Conservation (phyloP, 228 moss, liverwort and hornwort species). For the Sphagnum fallax region DNA sequence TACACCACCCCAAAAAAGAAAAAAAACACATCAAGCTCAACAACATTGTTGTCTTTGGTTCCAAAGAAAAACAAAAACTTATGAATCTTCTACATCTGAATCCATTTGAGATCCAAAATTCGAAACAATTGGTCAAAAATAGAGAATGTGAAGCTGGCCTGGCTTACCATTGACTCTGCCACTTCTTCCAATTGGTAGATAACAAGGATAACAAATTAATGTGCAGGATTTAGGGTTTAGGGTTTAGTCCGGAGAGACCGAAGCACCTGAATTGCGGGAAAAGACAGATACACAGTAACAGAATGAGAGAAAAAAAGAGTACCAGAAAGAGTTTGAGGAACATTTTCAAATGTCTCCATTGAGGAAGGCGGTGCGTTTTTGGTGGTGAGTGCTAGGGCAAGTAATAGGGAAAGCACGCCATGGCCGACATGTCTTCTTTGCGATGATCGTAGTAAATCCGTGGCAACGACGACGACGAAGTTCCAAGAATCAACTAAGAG, state of each 20-base stretch:
- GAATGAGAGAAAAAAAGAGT: neutral
- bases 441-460: too few species aligned
- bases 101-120: too few species aligned
- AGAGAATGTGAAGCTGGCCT: neutral
- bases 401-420: slow-evolving; percentile 37
- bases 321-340: slow-evolving; percentile 90
- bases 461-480: too few species aligned
- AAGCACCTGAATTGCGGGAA: neutral
- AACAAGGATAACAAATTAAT: too few species aligned
- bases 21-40: neutral
- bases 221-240: too few species aligned
- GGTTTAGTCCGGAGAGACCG: neutral
- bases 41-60: too few species aligned
- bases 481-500: too few species aligned
- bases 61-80: too few species aligned
- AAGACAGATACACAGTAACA: neutral
- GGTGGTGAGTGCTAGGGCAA: slow-evolving; percentile 44
- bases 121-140: too few species aligned
- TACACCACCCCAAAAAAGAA: neutral
- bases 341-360: slow-evolving; percentile 75
- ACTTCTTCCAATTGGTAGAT: neutral
- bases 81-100: too few species aligned
- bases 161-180: neutral
- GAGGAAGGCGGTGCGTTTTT: slow-evolving; percentile 50
- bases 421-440: slow-evolving; percentile 7